Evolutionary conservation across 352 stramenopile species (phyloP).

Genomic region (Pythium pyrilobum): DNA sequence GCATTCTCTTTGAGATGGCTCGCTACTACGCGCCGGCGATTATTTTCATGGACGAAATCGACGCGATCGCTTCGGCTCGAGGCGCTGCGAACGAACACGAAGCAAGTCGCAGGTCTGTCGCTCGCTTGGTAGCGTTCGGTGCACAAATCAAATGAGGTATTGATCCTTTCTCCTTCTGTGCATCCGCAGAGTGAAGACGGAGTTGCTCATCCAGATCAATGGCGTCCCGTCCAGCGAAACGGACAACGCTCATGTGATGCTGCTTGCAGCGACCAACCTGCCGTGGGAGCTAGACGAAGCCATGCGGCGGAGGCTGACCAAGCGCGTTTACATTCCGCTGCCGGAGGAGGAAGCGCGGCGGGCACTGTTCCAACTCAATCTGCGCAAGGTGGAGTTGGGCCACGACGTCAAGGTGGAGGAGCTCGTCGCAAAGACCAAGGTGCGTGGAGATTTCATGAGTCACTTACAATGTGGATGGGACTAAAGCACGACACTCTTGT

Average conservation of each 20-base stretch:
- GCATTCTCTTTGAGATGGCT: conserved; percentile 98
- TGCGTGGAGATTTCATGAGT: not conserved
- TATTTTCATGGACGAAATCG: conserved; percentile 99
- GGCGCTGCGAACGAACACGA: conserved; percentile 80
- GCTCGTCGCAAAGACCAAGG: conserved; percentile 56
- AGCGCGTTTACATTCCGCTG: conserved; percentile 89
- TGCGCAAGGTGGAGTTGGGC: conserved; percentile 28
- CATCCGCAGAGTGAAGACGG: conserved; percentile 91
- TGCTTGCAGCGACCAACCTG: conserved; percentile 95
- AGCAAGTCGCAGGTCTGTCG: conserved; percentile 62
- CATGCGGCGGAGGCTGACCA: conserved; percentile 93
- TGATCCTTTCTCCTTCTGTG: not conserved
- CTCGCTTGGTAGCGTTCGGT: no score
- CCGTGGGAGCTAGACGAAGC: conserved; percentile 97
- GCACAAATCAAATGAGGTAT: no score
- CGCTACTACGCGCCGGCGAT: conserved; percentile 95
- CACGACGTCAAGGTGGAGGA: conserved; percentile 51
- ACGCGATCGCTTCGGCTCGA: conserved; percentile 85
- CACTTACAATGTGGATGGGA: no score
- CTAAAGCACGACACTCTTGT: no score
- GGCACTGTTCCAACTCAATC: conserved; percentile 32
- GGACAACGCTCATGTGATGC: conserved; percentile 69
- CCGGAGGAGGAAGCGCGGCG: conserved; percentile 27
- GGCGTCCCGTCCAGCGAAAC: conserved; percentile 73
- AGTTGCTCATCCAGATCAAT: conserved; percentile 98